Evolutionary conservation across 2,329 filamentous ascomycete species (phyloP).

Genomic region (Mycosphaerelloides madeirae): DNA sequence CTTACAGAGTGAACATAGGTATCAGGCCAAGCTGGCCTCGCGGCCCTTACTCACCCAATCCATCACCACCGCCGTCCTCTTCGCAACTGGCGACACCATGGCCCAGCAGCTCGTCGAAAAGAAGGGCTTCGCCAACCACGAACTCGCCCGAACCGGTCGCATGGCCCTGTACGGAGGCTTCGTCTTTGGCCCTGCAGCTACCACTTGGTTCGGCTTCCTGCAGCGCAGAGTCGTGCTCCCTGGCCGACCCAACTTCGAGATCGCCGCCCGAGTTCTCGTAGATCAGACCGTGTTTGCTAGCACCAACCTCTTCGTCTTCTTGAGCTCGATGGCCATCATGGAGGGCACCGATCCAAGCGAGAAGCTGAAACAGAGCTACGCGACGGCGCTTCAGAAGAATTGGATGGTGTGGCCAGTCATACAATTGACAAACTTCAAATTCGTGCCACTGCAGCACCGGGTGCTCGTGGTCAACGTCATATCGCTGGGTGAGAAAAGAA

Average conservation of each 20-base stretch:
- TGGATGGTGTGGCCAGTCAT: conserved; percentile 84
- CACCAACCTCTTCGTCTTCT: conserved; percentile 74
- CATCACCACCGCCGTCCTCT: conserved; percentile 84
- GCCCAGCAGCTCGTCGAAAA: conserved; percentile 89
- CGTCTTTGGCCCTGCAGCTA: conserved; percentile 82
- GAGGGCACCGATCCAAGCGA: conserved; percentile 52
- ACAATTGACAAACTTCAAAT: conserved; percentile 81
- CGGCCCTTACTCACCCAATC: conserved; percentile 86
- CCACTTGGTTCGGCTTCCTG: conserved; percentile 80
- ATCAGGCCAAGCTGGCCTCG: conserved; percentile 74
- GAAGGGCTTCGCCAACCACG: conserved; percentile 69
- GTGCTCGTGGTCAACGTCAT: conserved; percentile 84
- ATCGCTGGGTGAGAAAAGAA: conserved; percentile 54
- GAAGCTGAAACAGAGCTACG: conserved; percentile 69
- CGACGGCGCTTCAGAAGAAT: conserved; percentile 70
- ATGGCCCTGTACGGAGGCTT: conserved; percentile 76
- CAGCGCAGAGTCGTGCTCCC: conserved; percentile 62
- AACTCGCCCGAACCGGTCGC: conserved; percentile 63
- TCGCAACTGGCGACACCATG: conserved; percentile 83
- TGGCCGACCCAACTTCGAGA: conserved; percentile 62
- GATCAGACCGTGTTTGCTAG: conserved; percentile 84
- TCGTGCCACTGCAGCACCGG: conserved; percentile 76
- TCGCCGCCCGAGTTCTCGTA: conserved; percentile 68
- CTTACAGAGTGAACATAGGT: conserved; percentile 51
- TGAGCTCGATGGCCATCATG: conserved; percentile 68